Conservation (phyloP, 2,329 filamentous ascomycete genomes). For the Trichoderma asperellum region DNA sequence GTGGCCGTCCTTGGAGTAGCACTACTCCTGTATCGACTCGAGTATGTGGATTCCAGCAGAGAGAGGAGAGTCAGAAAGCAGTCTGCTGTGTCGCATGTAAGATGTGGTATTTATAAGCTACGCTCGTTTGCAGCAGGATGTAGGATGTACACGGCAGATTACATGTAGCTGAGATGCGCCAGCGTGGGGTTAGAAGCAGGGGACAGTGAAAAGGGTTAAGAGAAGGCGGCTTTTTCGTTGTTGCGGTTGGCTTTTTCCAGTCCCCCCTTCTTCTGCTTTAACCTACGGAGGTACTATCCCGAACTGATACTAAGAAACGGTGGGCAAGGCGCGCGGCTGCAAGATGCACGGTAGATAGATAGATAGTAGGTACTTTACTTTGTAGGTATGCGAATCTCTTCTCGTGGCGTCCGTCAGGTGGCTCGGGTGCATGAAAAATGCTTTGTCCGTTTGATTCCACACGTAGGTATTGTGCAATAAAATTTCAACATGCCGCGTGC, state of each 20-base stretch:
- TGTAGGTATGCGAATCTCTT: background rate
- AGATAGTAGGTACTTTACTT: background rate
- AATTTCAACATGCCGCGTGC: background rate
- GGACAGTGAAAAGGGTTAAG: slow-evolving; percentile 21
- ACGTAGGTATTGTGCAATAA: background rate
- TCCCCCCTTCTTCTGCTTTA: background rate
- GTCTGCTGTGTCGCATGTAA: background rate
- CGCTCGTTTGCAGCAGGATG: background rate
- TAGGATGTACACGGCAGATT: slow-evolving; percentile 9
- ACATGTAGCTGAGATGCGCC: slow-evolving; percentile 9
- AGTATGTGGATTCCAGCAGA: background rate
- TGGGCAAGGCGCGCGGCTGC: background rate
- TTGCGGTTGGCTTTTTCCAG: background rate
- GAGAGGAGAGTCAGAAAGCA: background rate
- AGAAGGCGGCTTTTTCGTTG: background rate
- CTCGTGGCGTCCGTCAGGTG: background rate
- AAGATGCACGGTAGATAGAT: background rate
- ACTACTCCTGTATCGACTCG: background rate
- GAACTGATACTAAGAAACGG: background rate
- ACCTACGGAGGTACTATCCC: slow-evolving; percentile 1
- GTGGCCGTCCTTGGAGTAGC: background rate
- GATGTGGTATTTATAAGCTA: background rate
- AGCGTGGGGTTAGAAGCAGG: slow-evolving; percentile 19
- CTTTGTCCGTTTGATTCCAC: background rate
- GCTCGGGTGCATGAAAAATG: background rate